A percentile compares a stretch with the other conserved stretches of the same genome.
phyloP scores from a whole-genome alignment of 345 rosid species.

The Hevea brasiliensis region DNA sequence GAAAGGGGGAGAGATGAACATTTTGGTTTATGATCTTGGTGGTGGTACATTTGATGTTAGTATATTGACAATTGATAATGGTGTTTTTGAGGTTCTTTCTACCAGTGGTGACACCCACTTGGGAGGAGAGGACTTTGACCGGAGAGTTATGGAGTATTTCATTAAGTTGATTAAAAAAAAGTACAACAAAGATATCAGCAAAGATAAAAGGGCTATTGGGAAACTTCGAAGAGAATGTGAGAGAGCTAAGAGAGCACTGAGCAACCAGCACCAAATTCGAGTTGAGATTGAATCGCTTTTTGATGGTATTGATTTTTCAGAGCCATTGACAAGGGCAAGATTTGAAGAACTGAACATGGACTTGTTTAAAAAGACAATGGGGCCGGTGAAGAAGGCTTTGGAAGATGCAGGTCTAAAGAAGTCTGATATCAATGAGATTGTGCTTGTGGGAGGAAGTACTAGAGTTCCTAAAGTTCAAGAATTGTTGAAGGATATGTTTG shows the following conservation, averaged over 20 bases:
- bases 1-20: slow-evolving; percentile 42
- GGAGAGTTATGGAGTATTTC: slow-evolving; percentile 54
- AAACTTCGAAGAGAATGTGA: slow-evolving; percentile 56
- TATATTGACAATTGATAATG: slow-evolving; percentile 46
- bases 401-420: slow-evolving; percentile 48
- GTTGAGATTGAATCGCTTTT: slow-evolving; percentile 53
- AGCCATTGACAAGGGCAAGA: slow-evolving; percentile 51
- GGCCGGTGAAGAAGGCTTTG: slow-evolving; percentile 47
- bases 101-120: slow-evolving; percentile 57
- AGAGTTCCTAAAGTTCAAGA: slow-evolving; percentile 55
- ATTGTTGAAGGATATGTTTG: slow-evolving; percentile 49
- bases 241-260: slow-evolving; percentile 56
- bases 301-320: slow-evolving; percentile 57
- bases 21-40: slow-evolving; percentile 54
- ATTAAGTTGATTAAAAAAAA: slow-evolving; percentile 50
- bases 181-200: slow-evolving; percentile 45
- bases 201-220: slow-evolving; percentile 47
- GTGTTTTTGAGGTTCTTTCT: slow-evolving; percentile 51
- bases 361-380: slow-evolving; percentile 54
- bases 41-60: slow-evolving; percentile 63
- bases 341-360: slow-evolving; percentile 61
- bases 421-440: slow-evolving; percentile 47
- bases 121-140: slow-evolving; percentile 62
- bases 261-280: slow-evolving; percentile 47
- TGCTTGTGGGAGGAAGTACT: slow-evolving; percentile 67